phyloP scores from a whole-genome alignment of 148 eudicot genomes.

The Rhododendron griersonianum region DNA sequence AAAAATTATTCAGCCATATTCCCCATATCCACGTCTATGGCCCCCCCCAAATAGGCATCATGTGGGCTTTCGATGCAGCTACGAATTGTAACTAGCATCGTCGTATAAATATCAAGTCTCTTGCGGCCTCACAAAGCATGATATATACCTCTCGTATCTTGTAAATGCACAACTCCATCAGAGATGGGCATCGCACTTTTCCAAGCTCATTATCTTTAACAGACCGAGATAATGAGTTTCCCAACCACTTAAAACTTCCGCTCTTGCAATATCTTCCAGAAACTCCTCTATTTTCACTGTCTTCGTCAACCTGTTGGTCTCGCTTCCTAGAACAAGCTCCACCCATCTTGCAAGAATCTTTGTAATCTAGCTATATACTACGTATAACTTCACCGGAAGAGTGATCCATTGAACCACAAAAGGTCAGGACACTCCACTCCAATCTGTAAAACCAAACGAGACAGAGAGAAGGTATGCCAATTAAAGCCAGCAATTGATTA shows the following conservation, averaged over 20 bases:
- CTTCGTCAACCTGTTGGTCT: constrained; percentile 49
- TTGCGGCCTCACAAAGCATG: background rate
- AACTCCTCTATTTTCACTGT: constrained; percentile 31
- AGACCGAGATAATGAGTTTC: constrained; percentile 42
- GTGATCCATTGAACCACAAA: background rate
- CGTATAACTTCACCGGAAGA: background rate
- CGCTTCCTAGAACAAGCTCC: constrained; percentile 79
- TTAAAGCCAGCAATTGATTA: background rate
- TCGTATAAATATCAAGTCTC: background rate
- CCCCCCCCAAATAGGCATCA: background rate
- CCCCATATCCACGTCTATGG: background rate
- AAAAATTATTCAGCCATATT: background rate
- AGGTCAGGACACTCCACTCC: background rate
- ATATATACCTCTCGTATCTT: constrained; percentile 42
- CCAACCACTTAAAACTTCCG: constrained; percentile 77
- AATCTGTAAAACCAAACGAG: constrained; percentile 1
- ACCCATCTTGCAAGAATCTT: constrained; percentile 40
- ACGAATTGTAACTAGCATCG: background rate
- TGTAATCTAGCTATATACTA: background rate
- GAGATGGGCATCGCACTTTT: constrained; percentile 39
- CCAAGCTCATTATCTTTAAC: constrained; percentile 30
- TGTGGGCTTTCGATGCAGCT: background rate
- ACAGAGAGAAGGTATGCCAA: background rate
- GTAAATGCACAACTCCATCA: constrained; percentile 59
- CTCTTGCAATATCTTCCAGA: constrained; percentile 62